Conservation (phyloP, 345 rosid genomes). For the Citrus reticulata region DNA sequence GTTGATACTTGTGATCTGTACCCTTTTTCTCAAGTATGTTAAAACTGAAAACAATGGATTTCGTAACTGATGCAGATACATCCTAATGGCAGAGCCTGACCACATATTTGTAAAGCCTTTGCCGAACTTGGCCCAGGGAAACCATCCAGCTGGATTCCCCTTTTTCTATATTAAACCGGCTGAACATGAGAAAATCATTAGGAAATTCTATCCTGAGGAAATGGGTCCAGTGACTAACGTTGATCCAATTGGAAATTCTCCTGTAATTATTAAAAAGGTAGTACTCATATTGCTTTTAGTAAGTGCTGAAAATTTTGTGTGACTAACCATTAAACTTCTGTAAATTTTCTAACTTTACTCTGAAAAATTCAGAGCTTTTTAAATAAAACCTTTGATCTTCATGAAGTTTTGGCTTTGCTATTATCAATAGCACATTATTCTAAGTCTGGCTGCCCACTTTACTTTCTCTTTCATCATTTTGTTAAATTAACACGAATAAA, state of each 20-base stretch:
- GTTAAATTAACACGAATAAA: neutral
- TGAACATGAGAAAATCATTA: slow-evolving; percentile 39
- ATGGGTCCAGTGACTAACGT: slow-evolving; percentile 59
- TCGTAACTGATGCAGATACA: slow-evolving; percentile 45
- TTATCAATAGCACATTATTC: neutral
- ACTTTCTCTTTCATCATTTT: neutral
- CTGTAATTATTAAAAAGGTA: slow-evolving; percentile 73
- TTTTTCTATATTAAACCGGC: slow-evolving; percentile 76
- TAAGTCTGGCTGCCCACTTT: neutral
- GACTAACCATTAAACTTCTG: neutral
- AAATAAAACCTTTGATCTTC: neutral
- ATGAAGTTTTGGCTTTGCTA: neutral
- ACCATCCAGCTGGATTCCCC: slow-evolving; percentile 61
- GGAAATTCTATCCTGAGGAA: slow-evolving; percentile 67
- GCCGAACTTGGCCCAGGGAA: slow-evolving; percentile 64
- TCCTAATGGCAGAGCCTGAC: slow-evolving; percentile 88
- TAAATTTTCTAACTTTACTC: neutral
- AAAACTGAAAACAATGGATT: slow-evolving; percentile 21
- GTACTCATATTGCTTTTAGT: neutral
- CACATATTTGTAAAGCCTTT: slow-evolving; percentile 66
- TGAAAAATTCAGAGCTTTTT: neutral
- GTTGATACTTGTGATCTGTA: neutral
- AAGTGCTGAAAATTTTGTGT: neutral
- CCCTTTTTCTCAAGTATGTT: neutral
- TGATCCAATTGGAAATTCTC: slow-evolving; percentile 85